Conservation (phyloP, 352 stramenopile species). For the Globisporangium carolinianum region DNA sequence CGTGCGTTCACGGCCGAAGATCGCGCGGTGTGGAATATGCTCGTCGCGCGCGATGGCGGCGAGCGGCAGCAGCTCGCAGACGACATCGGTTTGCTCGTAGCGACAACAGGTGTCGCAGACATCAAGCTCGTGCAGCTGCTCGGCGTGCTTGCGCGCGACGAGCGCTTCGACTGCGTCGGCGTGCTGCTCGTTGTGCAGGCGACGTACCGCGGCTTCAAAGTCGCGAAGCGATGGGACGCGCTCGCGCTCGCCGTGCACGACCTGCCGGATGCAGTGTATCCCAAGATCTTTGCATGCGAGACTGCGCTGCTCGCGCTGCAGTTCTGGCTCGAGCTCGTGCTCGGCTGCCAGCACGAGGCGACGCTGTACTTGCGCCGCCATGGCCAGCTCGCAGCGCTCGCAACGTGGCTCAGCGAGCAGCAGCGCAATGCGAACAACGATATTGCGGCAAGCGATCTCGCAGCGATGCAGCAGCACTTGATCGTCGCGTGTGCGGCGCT, state of each 20-base stretch:
- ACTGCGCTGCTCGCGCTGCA: constrained; percentile 22
- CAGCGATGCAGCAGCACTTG: constrained; percentile 20
- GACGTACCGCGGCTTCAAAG: constrained; percentile 61
- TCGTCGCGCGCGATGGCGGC: constrained; percentile 17
- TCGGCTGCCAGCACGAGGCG: constrained; percentile 73
- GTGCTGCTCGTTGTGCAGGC: constrained; percentile 48
- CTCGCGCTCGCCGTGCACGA: constrained; percentile 29
- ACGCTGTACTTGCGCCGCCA: constrained; percentile 43
- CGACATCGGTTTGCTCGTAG: constrained; percentile 58
- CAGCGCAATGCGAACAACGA: constrained; percentile 10
- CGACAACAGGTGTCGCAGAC: constrained; percentile 33
- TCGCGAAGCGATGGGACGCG: constrained; percentile 68
- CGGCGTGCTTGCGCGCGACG: constrained; percentile 27
- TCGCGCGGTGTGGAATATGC: constrained; percentile 42
- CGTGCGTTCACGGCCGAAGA: constrained; percentile 27
- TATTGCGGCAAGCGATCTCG: background rate
- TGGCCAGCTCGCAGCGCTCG: constrained; percentile 34
- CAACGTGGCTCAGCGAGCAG: constrained; percentile 29
- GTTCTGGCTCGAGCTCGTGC: constrained; percentile 60
- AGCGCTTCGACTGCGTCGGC: constrained; percentile 25
- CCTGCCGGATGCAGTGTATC: constrained; percentile 34
- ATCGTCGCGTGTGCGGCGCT: constrained; percentile 41
- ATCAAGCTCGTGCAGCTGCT: constrained; percentile 29
- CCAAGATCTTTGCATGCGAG: constrained; percentile 20
- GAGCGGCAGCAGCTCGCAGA: constrained; percentile 15